Conservation (phyloP, 1,284 basidiomycete genomes). For the Tylopilus orsonianus region DNA sequence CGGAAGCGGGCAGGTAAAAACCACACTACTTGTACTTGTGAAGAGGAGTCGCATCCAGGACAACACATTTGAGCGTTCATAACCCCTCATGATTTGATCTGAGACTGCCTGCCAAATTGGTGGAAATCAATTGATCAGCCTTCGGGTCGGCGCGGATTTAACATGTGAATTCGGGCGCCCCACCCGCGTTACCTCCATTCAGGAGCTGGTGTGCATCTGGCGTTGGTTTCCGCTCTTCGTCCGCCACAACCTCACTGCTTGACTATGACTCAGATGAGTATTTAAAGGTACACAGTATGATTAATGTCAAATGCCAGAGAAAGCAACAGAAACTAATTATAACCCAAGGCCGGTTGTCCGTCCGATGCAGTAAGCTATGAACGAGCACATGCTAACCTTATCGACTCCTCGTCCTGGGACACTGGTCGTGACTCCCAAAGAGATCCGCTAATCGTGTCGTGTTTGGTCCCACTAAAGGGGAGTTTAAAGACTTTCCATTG, state of each 20-base stretch:
- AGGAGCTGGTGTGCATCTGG: too few relatives aligned
- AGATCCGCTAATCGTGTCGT: constrained; percentile 25
- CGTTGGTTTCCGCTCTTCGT: constrained; percentile 21
- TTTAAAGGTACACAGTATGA: too few relatives aligned
- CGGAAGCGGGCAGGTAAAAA: neutral
- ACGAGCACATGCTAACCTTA: too few relatives aligned
- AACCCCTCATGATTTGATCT: constrained; percentile 23
- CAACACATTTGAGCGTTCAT: neutral
- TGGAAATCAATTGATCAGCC: neutral
- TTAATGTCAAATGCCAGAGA: constrained; percentile 7
- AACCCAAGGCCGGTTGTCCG: constrained; percentile 2
- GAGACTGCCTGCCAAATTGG: neutral
- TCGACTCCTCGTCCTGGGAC: constrained; percentile 23
- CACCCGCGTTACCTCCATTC: constrained; percentile 23
- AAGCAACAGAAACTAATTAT: constrained; percentile 13
- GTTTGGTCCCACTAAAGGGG: constrained; percentile 20
- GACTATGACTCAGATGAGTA: too few relatives aligned
- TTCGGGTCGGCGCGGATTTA: constrained; percentile 16
- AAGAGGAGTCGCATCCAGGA: neutral
- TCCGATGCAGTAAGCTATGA: constrained; percentile 4
- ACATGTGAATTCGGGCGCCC: constrained; percentile 31
- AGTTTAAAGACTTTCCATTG: constrained; percentile 31
- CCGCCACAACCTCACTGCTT: constrained; percentile 7
- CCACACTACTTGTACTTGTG: neutral
- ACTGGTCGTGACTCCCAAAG: constrained; percentile 23